These are phyloP conservation scores for Aspergillus cristatus DNA, from an alignment of 495 filamentous ascomycete species.

Conservation along the genomic window DNA sequence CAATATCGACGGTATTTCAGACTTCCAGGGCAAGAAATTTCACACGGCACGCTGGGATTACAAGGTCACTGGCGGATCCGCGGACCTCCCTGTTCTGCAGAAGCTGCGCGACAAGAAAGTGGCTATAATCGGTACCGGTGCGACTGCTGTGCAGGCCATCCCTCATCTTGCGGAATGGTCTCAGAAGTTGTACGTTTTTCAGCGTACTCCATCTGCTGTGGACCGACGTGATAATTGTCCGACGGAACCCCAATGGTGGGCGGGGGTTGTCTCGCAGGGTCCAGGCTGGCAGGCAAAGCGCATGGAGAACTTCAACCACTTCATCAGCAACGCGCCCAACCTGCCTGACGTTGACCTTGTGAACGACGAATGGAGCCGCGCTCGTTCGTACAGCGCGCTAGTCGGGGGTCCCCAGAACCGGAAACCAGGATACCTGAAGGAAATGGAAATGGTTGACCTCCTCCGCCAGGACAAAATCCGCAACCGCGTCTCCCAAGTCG, in stretches of 20 bases:
- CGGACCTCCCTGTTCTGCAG: slow-evolving; percentile 28
- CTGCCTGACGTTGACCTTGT: slow-evolving; percentile 4
- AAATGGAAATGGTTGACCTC: background rate
- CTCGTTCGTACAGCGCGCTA: slow-evolving; percentile 3
- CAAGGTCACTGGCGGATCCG: slow-evolving; percentile 41
- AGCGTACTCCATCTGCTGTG: slow-evolving; percentile 44
- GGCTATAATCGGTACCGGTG: slow-evolving; percentile 40
- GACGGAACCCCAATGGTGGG: slow-evolving; percentile 39
- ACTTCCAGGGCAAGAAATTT: slow-evolving; percentile 21
- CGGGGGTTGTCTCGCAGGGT: slow-evolving; percentile 23
- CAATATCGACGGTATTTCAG: slow-evolving; percentile 6
- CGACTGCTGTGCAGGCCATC: slow-evolving; percentile 35
- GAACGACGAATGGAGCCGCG: slow-evolving; percentile 9
- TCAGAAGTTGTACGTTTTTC: slow-evolving; percentile 34
- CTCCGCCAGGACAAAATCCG: slow-evolving; percentile 4
- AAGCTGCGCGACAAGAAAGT: slow-evolving; percentile 33
- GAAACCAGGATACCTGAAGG: background rate
- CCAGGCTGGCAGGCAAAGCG: slow-evolving; percentile 36
- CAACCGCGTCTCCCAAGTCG: slow-evolving; percentile 20
- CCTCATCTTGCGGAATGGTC: slow-evolving; percentile 25
- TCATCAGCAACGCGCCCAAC: background rate
- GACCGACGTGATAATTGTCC: slow-evolving; percentile 35
- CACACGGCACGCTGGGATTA: slow-evolving; percentile 39
- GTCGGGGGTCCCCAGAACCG: background rate
- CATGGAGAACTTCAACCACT: slow-evolving; percentile 19